These are phyloP conservation scores for Whalleya microplaca DNA, from an alignment of 2,329 filamentous ascomycete genomes.

Conservation along the genomic window DNA sequence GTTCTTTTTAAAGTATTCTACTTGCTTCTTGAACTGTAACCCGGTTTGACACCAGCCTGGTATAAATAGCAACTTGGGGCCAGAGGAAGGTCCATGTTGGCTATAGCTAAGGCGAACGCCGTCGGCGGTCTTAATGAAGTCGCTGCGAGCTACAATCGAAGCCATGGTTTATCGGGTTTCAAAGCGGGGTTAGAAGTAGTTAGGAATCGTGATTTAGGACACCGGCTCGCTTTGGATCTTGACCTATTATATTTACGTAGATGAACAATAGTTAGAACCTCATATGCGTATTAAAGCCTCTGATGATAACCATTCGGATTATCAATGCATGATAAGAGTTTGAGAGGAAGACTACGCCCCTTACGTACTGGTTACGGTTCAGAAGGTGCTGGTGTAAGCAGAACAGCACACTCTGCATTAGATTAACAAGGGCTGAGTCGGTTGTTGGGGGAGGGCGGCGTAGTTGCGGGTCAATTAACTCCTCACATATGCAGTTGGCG, in stretches of 20 bases:
- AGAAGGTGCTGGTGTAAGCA: too few relatives aligned
- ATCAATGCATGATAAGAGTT: too few relatives aligned
- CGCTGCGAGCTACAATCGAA: background rate
- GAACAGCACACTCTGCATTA: too few relatives aligned
- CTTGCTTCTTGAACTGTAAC: constrained; percentile 37
- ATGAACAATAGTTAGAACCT: too few relatives aligned
- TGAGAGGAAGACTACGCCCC: too few relatives aligned
- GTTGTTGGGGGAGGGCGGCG: too few relatives aligned
- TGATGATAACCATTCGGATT: too few relatives aligned
- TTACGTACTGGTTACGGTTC: too few relatives aligned
- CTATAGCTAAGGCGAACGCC: constrained; percentile 35
- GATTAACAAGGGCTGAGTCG: too few relatives aligned
- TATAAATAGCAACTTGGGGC: constrained; percentile 37
- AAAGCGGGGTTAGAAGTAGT: background rate
- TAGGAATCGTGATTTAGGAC: background rate
- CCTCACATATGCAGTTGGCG: too few relatives aligned
- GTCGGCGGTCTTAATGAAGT: constrained; percentile 26
- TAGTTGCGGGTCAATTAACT: too few relatives aligned
- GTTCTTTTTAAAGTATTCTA: constrained; percentile 31
- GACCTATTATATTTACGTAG: background rate
- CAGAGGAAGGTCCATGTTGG: constrained; percentile 29
- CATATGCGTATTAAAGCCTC: too few relatives aligned
- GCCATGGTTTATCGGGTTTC: background rate
- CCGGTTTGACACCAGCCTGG: constrained; percentile 40
- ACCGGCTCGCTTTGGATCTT: background rate